These are phyloP conservation scores for Margaritispora aquatica DNA, from an alignment of 495 filamentous ascomycete genomes.

Conservation along the genomic window DNA sequence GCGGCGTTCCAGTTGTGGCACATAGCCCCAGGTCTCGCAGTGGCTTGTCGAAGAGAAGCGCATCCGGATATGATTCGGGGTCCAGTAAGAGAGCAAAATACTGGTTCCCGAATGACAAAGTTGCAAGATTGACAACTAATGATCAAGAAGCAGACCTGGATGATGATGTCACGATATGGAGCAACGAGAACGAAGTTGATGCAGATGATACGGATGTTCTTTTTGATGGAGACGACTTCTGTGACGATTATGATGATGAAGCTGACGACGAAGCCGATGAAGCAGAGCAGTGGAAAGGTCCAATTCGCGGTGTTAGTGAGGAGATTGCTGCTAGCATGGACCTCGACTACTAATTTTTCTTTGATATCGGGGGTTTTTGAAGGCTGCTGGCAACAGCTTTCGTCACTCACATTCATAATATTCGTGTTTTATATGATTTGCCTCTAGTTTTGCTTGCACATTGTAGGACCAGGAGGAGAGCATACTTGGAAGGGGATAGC, in stretches of 20 bases:
- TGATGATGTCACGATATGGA: conserved; percentile 19
- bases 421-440: conserved; percentile 5
- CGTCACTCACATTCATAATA: conserved; percentile 1
- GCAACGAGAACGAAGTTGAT: conserved; percentile 11
- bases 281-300: conserved; percentile 38
- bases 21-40: conserved; percentile 46
- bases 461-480: conserved; percentile 13
- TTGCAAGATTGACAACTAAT: conserved; percentile 26
- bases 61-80: conserved; percentile 27
- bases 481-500: not conserved
- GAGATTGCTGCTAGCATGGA: conserved; percentile 71
- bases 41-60: conserved; percentile 23
- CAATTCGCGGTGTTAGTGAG: conserved; percentile 63
- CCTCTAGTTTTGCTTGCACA: not conserved
- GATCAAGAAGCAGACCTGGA: conserved; percentile 41
- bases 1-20: conserved; percentile 76
- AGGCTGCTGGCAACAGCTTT: conserved; percentile 13
- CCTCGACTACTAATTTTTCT: conserved; percentile 30
- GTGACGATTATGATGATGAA: conserved; percentile 42
- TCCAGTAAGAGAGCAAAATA: conserved; percentile 72
- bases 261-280: conserved; percentile 40
- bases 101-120: conserved; percentile 66
- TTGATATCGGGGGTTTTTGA: not conserved
- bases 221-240: conserved; percentile 42
- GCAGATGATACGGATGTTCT: conserved; percentile 31